Percentiles rank a stretch among this genome's conserved stretches.
Evolutionary conservation across 768 basidiomycete species (phyloP).

Genomic region (Russula compacta): DNA sequence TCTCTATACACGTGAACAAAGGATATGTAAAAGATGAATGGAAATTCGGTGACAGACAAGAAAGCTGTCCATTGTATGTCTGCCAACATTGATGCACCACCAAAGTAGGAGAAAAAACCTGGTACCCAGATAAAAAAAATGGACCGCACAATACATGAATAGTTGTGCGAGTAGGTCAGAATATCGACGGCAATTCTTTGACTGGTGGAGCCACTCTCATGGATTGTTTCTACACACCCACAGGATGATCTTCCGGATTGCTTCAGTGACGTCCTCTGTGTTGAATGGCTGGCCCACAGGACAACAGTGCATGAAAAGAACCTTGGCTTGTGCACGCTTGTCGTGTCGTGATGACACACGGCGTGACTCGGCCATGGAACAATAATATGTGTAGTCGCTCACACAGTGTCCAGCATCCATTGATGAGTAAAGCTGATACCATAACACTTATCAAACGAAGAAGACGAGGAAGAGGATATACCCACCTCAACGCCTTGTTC

Average conservation of each 20-base stretch:
- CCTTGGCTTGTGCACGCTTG: constrained; percentile 29
- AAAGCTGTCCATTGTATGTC: neutral
- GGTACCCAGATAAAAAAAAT: constrained; percentile 10
- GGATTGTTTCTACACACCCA: constrained; percentile 38
- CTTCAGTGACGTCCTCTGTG: constrained; percentile 59
- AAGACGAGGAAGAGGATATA: neutral
- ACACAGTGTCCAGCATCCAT: constrained; percentile 71
- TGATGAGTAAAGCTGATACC: constrained; percentile 54
- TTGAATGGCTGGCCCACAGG: constrained; percentile 55
- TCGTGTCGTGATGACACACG: constrained; percentile 25
- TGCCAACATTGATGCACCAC: neutral
- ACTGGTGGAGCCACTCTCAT: neutral
- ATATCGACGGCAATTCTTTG: neutral
- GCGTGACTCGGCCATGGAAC: constrained; percentile 59
- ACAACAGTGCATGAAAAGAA: constrained; percentile 65
- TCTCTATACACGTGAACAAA: neutral
- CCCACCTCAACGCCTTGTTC: constrained; percentile 40
- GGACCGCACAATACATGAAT: neutral
- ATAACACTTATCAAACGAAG: neutral
- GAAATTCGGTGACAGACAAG: neutral
- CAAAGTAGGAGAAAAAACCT: neutral
- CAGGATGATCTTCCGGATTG: constrained; percentile 49
- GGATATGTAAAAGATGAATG: neutral
- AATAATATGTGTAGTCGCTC: constrained; percentile 70
- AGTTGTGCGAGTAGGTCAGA: neutral